Evolutionary conservation across 2,329 filamentous ascomycete species (phyloP), one percentile per base, ranked within the genome.

Genomic region (Neoascochyta sp.): DNA sequence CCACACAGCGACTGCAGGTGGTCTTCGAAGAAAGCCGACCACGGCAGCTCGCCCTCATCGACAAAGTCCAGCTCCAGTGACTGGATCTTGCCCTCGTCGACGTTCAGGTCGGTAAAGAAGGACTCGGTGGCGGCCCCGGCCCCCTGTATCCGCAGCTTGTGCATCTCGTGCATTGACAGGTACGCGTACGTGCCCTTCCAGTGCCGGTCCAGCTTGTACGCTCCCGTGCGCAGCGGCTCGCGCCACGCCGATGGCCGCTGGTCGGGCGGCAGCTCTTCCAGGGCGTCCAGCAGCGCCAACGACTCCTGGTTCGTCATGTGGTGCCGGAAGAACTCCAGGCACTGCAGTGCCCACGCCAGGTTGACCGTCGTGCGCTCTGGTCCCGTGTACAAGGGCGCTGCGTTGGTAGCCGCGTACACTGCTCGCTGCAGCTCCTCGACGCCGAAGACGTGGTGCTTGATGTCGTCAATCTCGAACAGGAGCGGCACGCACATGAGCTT

Each of bases 181-280:
- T 57, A 70, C 3, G 65, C 60, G 38, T 72, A 74, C 13, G 65
- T 69, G 9, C 72, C 70, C 40, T 71, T 73, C 73, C 73, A 77
- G 36, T 65, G 41, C 9, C 42, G 63, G 3, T 62, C 64, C 11
- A 76, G 41, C 7, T 47, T 43, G 13, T 58, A 43, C 1, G 53
- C 53, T 4, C 56, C 60, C n/a, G 52, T 36, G 10, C 52, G 42
- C 3, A 73, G 34, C 8, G 48, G 46, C n/a, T 49, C 50, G 9
- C 53, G 43, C 69, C 68, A 72, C 5, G 60, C 53, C n/a, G 60
- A 60, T 9, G 71, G 70, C 29, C 50, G 57, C 23, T 72, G 59
- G 13, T 47, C 24, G 1, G 27, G 24, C 2, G 56, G 43, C 6
- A 74, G 56, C 3, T 54, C 48, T 5, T 42, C 30, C 39, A 67